phyloP scores from a whole-genome alignment of 2,329 filamentous ascomycete species.

The Botrytis cinerea region DNA sequence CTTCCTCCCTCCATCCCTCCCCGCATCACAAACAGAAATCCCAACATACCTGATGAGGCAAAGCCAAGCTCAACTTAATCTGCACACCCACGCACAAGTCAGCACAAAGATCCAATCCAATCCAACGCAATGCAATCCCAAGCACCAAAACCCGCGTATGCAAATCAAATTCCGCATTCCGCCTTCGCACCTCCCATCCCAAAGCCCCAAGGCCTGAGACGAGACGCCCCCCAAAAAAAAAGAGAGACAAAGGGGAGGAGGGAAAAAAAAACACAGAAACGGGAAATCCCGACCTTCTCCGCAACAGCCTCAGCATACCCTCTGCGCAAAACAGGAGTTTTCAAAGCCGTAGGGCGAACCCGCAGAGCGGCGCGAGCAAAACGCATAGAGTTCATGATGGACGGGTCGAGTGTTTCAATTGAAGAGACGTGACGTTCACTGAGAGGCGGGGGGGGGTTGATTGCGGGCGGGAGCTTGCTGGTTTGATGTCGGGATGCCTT shows the following conservation, averaged over 20 bases:
- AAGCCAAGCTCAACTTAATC: conserved; percentile 97
- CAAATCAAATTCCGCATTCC: neutral
- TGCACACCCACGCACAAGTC: conserved; percentile 41
- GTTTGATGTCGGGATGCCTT: conserved; percentile 14
- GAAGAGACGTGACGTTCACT: conserved; percentile 39
- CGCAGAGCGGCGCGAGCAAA: conserved; percentile 87
- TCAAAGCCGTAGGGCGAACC: conserved; percentile 75
- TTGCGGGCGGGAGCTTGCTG: conserved; percentile 38
- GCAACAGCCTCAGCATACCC: conserved; percentile 85
- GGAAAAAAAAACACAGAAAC: neutral
- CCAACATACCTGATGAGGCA: conserved; percentile 91
- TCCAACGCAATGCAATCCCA: too few relatives aligned
- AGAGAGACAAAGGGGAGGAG: too few relatives aligned
- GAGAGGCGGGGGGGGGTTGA: neutral
- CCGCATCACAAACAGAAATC: conserved; percentile 18
- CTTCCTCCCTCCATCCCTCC: too few relatives aligned
- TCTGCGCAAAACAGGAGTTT: conserved; percentile 78
- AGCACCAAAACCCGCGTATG: too few relatives aligned
- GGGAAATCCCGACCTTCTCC: conserved; percentile 65
- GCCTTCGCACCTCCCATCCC: neutral
- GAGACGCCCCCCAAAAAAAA: neutral
- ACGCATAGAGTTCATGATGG: conserved; percentile 91
- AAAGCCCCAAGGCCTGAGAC: neutral
- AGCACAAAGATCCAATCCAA: conserved; percentile 21
- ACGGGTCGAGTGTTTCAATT: conserved; percentile 49